phyloP scores from a whole-genome alignment of 2,329 filamentous ascomycete genomes.

The Colletotrichum lupini region DNA sequence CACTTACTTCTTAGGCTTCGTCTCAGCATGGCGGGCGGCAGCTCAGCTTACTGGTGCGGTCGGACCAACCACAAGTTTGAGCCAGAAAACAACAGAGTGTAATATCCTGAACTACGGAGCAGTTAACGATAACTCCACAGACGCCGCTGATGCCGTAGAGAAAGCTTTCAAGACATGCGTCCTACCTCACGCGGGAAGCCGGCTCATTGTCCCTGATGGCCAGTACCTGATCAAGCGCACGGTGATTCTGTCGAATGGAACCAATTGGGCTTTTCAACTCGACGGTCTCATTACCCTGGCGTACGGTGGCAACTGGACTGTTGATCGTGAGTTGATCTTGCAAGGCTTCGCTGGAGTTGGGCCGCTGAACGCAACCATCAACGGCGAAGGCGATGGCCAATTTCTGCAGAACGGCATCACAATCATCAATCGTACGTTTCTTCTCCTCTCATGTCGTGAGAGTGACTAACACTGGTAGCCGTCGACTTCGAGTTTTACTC shows the following conservation, averaged over 20 bases:
- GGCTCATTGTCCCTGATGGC: not conserved
- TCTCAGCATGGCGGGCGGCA: not conserved
- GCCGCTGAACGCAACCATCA: slow-evolving; percentile 9
- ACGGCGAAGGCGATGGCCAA: slow-evolving; percentile 2
- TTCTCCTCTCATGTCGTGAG: not conserved
- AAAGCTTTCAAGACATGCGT: not conserved
- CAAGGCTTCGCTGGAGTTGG: not conserved
- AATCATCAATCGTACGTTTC: not conserved
- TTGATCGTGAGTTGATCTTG: slow-evolving; percentile 1
- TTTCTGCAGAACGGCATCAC: slow-evolving; percentile 3
- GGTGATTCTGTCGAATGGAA: not conserved
- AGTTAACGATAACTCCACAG: not conserved
- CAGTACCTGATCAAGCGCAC: not conserved
- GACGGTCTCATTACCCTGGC: not conserved
- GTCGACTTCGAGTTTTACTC: not conserved
- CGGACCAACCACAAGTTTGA: not conserved
- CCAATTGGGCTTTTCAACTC: not conserved
- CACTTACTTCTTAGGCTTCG: not conserved
- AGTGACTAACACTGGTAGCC: not conserved
- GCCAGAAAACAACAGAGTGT: not conserved
- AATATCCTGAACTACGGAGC: not conserved
- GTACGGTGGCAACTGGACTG: not conserved
- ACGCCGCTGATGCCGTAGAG: not conserved
- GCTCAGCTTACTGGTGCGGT: not conserved
- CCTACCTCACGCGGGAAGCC: not conserved